Base-by-base conservation (phyloP, 2,329 filamentous ascomycete genomes). In the Exophiala alcalophila region DNA sequence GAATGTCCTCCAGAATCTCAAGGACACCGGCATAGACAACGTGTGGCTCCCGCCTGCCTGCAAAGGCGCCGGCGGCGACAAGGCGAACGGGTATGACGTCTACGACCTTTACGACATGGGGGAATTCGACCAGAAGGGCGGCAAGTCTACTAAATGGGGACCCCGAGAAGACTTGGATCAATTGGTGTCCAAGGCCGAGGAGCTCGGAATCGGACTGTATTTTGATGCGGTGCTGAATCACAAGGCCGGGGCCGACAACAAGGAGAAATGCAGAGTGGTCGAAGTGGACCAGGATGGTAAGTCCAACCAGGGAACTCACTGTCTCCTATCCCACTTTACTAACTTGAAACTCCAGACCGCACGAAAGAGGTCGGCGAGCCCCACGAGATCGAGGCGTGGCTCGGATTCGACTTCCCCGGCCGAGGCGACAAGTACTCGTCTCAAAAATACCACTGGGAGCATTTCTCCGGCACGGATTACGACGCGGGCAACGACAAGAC, bases 201-300 rank as follows among this genome's bases (percentile, higher is more conserved):
- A 72, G 25, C 53, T 72, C 16, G 75, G 73, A 0, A 67, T 86
- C 6, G 72, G 74, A 0, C 55, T 85, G 0, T 73, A 84, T 52
- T 86, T 81, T 72, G 83, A 86, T 60, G 78, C 81, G 1, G 81
- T 88, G 5, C 65, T 86, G 30, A 87, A 86, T 56, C 83, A 86
- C 59, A 85, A 83, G 59, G 80, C 81, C 2, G 82, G 75, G 2
- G 83, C 80, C 5, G 83, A 87, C 59, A 69, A 69, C 37, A 79
- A 73, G 18, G 83, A 86, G 59, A 73, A 73, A 40, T 82, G 75
- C 43, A 65, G 67, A 45, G 81, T 78, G 2, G 71, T 83, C 30
- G 79, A 82, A 60, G 83, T 86, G 16, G 75, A 86, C 57, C 61
- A 67, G 0, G 61, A 77, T 42, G 50, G 69, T 69, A 51, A 40